These are phyloP conservation scores for Olyra latifolia DNA, from an alignment of 176 grass and related monocot species.

Conservation along the genomic window DNA sequence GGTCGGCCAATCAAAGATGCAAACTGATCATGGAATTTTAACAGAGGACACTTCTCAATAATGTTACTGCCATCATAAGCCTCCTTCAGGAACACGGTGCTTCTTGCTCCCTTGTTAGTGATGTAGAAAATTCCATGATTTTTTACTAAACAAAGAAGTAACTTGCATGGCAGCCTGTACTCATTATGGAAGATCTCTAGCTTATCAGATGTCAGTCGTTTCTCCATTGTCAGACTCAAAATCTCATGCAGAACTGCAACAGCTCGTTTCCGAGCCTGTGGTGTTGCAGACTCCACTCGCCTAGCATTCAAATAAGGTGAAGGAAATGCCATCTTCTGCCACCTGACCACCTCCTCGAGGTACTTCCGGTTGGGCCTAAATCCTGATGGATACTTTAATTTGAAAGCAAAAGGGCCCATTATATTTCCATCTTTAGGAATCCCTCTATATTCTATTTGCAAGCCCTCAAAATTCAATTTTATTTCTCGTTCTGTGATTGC, in stretches of 20 bases:
- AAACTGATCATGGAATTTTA: constrained; percentile 74
- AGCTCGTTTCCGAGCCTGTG: constrained; percentile 69
- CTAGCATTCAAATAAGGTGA: constrained; percentile 84
- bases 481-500: constrained; percentile 71
- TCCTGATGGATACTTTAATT: constrained; percentile 72
- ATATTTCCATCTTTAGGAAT: constrained; percentile 91
- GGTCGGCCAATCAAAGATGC: constrained; percentile 59
- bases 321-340: constrained; percentile 91
- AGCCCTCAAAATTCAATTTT: constrained; percentile 52
- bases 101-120: constrained; percentile 91
- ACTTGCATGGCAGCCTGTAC: constrained; percentile 66
- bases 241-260: constrained; percentile 80
- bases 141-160: constrained; percentile 84
- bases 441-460: constrained; percentile 42
- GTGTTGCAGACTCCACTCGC: constrained; percentile 55
- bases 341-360: constrained; percentile 73
- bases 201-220: constrained; percentile 76
- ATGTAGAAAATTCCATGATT: constrained; percentile 95
- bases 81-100: constrained; percentile 90
- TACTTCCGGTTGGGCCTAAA: constrained; percentile 86
- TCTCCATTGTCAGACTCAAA: constrained; percentile 84
- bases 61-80: constrained; percentile 63
- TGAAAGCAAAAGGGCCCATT: constrained; percentile 75
- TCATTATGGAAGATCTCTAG: constrained; percentile 79
- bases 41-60: constrained; percentile 69